These are phyloP conservation scores for Wickerhamomyces rabaulensis DNA, from an alignment of 805 yeast species.

Conservation along the genomic window DNA sequence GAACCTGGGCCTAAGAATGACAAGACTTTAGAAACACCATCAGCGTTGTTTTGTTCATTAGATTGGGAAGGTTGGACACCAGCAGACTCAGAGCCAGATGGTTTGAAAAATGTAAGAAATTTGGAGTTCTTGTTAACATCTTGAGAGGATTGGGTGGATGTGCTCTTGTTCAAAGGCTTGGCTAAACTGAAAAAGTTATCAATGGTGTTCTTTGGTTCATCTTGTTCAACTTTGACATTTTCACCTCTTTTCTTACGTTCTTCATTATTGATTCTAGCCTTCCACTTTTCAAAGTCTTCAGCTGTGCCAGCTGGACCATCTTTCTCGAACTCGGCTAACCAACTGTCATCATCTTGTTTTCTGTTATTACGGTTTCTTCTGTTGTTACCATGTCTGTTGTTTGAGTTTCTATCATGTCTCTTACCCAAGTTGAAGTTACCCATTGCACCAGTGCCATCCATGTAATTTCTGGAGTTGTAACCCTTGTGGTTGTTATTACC, in stretches of 20 bases:
- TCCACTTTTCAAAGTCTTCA: constrained; percentile 37
- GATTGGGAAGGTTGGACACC: constrained; percentile 1
- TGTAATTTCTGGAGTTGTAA: constrained; percentile 8
- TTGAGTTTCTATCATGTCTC: constrained; percentile 4
- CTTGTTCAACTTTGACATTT: constrained; percentile 5
- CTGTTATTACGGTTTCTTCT: constrained; percentile 12
- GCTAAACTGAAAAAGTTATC: constrained; percentile 22
- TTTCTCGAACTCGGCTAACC: constrained; percentile 17
- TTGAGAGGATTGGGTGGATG: constrained; percentile 1
- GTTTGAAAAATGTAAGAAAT: constrained; percentile 23
- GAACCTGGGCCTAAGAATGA: constrained; percentile 17
- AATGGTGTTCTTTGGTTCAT: constrained; percentile 15
- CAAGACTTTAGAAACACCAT: constrained; percentile 22
- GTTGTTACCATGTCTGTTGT: constrained; percentile 1
- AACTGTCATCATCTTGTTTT: constrained; percentile 17
- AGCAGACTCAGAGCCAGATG: constrained; percentile 7
- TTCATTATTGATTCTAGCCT: constrained; percentile 31
- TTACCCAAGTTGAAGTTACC: constrained; percentile 24
- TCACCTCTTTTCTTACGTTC: constrained; percentile 31
- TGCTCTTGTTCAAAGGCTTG: constrained; percentile 3
- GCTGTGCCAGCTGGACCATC: constrained; percentile 20
- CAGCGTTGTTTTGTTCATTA: constrained; percentile 1
- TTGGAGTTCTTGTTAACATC: constrained; percentile 22
- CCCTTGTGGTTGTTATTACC: constrained; percentile 6
- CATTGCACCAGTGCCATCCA: constrained; percentile 24